A percentile compares a stretch with the other conserved stretches of the same genome.
Evolutionary conservation across 129 eudicot species (phyloP).

Genomic region (Centella asiatica): DNA sequence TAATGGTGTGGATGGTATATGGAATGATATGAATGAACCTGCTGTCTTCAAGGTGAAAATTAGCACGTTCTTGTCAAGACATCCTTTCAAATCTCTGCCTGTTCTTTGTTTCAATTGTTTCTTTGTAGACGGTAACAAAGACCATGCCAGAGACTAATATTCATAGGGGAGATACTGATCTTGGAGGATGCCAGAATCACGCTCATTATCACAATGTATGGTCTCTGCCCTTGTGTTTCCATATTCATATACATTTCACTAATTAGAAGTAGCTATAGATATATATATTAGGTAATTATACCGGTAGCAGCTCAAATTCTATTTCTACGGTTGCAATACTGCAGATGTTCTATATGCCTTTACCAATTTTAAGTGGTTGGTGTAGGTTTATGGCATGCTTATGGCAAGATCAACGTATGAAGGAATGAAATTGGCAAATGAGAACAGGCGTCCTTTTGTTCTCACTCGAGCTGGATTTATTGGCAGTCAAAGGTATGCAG

Average conservation of each 20-base stretch:
- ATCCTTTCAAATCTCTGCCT: background rate
- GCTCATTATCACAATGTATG: conserved; percentile 84
- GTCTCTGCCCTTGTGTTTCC: background rate
- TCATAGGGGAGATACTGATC: conserved; percentile 76
- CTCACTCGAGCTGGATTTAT: conserved; percentile 90
- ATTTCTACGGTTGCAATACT: too few species aligned
- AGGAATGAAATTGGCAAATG: conserved; percentile 77
- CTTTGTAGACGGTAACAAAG: conserved; percentile 67
- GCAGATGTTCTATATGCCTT: too few species aligned
- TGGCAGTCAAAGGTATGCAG: conserved; percentile 94
- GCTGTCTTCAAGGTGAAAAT: conserved; percentile 69
- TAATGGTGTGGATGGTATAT: conserved; percentile 95
- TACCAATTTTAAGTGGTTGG: background rate
- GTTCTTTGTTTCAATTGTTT: conserved; percentile 10
- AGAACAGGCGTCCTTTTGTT: conserved; percentile 81
- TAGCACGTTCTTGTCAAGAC: background rate
- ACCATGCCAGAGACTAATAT: conserved; percentile 95
- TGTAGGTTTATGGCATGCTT: conserved; percentile 83
- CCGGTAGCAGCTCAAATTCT: background rate
- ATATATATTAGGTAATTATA: background rate
- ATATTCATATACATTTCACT: background rate
- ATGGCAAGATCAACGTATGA: conserved; percentile 91
- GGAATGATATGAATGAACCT: conserved; percentile 99
- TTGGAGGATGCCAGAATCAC: conserved; percentile 86
- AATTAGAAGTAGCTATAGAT: background rate